A percentile compares a stretch with the other conserved stretches of the same genome.
Evolutionary conservation across 371 early-diverging fungal species (phyloP).

Genomic region (Mucor circinelloides): DNA sequence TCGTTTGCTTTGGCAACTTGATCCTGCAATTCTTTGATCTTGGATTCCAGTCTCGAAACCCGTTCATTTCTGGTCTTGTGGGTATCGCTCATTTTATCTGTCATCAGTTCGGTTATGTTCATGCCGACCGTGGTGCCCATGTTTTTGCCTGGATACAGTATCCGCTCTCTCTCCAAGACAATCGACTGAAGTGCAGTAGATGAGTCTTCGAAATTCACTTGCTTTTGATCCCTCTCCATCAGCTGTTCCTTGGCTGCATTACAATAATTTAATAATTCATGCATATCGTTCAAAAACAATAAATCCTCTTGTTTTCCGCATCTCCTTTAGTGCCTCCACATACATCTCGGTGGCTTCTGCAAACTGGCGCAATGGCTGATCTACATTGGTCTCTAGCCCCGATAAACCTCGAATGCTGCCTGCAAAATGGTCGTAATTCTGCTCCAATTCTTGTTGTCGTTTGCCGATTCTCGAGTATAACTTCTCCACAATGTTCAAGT

Average conservation of each 20-base stretch:
- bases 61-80: slow-evolving; percentile 73
- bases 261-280: slow-evolving; percentile 88
- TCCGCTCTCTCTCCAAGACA: slow-evolving; percentile 62
- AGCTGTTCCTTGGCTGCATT: slow-evolving; percentile 80
- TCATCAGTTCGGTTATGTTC: slow-evolving; percentile 76
- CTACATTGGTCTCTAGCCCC: slow-evolving; percentile 83
- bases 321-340: slow-evolving; percentile 64
- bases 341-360: slow-evolving; percentile 71
- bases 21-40: slow-evolving; percentile 69
- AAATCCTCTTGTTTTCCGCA: slow-evolving; percentile 77
- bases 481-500: slow-evolving; percentile 76
- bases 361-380: slow-evolving; percentile 72
- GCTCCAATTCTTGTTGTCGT: slow-evolving; percentile 75
- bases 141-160: slow-evolving; percentile 51
- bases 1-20: slow-evolving; percentile 77
- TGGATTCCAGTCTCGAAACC: slow-evolving; percentile 66
- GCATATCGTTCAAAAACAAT: slow-evolving; percentile 77
- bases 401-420: slow-evolving; percentile 75
- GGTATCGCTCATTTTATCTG: slow-evolving; percentile 83
- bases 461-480: slow-evolving; percentile 77
- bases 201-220: slow-evolving; percentile 89
- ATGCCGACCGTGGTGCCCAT: slow-evolving; percentile 32
- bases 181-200: slow-evolving; percentile 71
- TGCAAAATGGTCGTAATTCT: slow-evolving; percentile 78
- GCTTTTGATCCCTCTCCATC: slow-evolving; percentile 87